These are phyloP conservation scores for Irpex lacteus DNA, from an alignment of 1,284 basidiomycete genomes.

Conservation along the genomic window DNA sequence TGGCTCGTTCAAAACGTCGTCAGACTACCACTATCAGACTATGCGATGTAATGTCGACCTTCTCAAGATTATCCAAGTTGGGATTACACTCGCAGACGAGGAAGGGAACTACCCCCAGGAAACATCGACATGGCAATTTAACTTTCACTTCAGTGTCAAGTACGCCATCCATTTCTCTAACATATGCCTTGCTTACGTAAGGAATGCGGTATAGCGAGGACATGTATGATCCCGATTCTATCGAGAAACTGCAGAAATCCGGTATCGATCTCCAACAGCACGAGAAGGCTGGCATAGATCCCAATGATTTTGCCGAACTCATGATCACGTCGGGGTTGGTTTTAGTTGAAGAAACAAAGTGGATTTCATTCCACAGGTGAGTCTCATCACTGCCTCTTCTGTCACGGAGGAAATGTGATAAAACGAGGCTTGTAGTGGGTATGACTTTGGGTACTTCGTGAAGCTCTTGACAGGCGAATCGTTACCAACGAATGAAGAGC, in stretches of 20 bases:
- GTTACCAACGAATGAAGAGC: conserved; percentile 85
- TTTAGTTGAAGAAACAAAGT: conserved; percentile 85
- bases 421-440: conserved; percentile 64
- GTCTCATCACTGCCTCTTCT: conserved; percentile 29
- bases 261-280: conserved; percentile 96
- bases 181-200: conserved; percentile 23
- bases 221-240: conserved; percentile 97
- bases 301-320: conserved; percentile 95
- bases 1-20: conserved; percentile 93
- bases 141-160: conserved; percentile 93
- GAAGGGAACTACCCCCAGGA: conserved; percentile 89
- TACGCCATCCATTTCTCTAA: conserved; percentile 39
- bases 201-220: conserved; percentile 64
- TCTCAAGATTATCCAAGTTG: conserved; percentile 96
- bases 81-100: conserved; percentile 92
- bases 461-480: conserved; percentile 90
- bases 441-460: conserved; percentile 99
- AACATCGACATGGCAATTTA: conserved; percentile 98
- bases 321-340: conserved; percentile 97
- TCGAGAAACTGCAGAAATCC: conserved; percentile 92
- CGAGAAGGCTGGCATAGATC: conserved; percentile 88
- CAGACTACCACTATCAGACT: conserved; percentile 99
- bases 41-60: conserved; percentile 99
- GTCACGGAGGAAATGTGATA: not conserved
- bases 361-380: conserved; percentile 98